A percentile compares a stretch with the other conserved stretches of the same genome.
These are phyloP conservation scores for Meyerozyma sp. DNA, from an alignment of 1,139 yeast species.

Conservation along the genomic window DNA sequence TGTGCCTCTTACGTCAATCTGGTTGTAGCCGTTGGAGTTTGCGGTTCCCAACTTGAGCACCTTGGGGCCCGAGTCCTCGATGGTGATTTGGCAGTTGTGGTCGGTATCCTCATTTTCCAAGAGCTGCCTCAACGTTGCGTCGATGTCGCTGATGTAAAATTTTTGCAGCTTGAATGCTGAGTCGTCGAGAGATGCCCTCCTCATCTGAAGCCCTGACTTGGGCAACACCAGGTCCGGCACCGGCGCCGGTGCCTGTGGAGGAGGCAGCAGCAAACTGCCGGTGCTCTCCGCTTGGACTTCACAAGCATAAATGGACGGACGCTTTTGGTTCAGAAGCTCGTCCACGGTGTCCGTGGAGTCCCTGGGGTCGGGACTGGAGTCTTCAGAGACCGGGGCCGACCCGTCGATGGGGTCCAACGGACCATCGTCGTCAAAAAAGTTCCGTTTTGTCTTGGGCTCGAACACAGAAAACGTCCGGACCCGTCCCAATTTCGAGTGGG, in stretches of 20 bases:
- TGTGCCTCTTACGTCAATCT: conserved; percentile 77
- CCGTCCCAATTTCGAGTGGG: conserved; percentile 33
- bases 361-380: not conserved
- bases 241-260: not conserved
- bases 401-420: not conserved
- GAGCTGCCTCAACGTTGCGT: conserved; percentile 63
- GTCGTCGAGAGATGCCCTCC: conserved; percentile 72
- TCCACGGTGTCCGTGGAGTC: not conserved
- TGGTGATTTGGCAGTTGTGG: conserved; percentile 78
- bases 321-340: not conserved
- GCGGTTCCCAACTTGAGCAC: conserved; percentile 78
- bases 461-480: conserved; percentile 50
- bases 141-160: conserved; percentile 72
- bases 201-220: conserved; percentile 3
- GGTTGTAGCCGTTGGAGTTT: conserved; percentile 74
- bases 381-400: not conserved
- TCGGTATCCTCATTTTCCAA: conserved; percentile 84
- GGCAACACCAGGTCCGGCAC: not conserved
- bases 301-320: not conserved
- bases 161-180: conserved; percentile 39
- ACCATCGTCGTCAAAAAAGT: conserved; percentile 5
- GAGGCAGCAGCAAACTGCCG: conserved; percentile 1
- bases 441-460: conserved; percentile 17
- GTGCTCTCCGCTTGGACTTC: not conserved
- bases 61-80: conserved; percentile 92